phyloP scores from a whole-genome alignment of 106 monocot species.

The Dendrobium catenatum region DNA sequence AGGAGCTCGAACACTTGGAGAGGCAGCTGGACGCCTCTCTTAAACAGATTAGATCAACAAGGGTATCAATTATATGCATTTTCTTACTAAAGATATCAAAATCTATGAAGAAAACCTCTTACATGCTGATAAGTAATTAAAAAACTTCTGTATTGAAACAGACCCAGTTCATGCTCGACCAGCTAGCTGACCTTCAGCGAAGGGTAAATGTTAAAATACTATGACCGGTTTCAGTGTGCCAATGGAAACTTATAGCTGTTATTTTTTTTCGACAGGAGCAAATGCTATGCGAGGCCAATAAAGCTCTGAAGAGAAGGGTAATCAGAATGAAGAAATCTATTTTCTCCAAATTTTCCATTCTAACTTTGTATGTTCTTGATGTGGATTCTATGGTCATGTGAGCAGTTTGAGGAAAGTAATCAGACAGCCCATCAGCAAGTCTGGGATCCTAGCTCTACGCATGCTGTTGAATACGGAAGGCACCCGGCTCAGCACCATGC shows the following conservation, averaged over 20 bases:
- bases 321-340: not conserved
- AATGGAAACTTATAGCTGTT: not conserved
- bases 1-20: slow-evolving; percentile 23
- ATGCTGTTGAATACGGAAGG: slow-evolving; percentile 15
- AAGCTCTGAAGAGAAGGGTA: slow-evolving; percentile 24
- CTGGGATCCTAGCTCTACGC: slow-evolving; percentile 15
- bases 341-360: not conserved
- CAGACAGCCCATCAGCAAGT: slow-evolving; percentile 9
- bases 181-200: slow-evolving; percentile 18
- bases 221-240: not conserved
- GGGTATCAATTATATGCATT: not conserved
- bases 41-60: slow-evolving; percentile 21
- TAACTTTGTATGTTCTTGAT: not conserved
- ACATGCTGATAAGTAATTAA: not conserved
- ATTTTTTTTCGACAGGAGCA: slow-evolving; percentile 8
- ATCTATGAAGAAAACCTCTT: not conserved
- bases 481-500: slow-evolving; percentile 10
- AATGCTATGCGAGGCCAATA: slow-evolving; percentile 24
- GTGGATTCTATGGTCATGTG: not conserved
- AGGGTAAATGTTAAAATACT: slow-evolving; percentile 10
- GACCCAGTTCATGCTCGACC: slow-evolving; percentile 32
- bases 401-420: slow-evolving; percentile 15
- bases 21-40: slow-evolving; percentile 19
- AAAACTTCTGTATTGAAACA: slow-evolving; percentile 6
- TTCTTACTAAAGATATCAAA: not conserved